Conservation (phyloP, 176 grass and related monocot species). For the Alopecurus myosuroides region DNA sequence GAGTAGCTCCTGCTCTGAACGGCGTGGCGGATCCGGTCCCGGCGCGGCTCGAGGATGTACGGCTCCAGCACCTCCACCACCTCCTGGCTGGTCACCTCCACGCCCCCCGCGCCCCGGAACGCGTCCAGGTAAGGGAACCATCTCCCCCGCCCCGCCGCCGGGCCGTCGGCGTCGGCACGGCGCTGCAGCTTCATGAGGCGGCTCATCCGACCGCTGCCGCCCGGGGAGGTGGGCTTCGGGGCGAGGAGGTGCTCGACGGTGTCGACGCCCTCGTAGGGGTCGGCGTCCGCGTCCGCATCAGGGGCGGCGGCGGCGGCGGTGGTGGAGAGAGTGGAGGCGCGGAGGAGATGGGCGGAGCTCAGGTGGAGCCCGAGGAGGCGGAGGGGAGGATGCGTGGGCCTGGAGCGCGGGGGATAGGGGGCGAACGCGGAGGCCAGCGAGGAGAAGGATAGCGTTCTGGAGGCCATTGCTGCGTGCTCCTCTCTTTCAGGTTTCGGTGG, state of each 20-base stretch:
- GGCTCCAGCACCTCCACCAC: conserved; percentile 73
- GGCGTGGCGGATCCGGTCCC: conserved; percentile 60
- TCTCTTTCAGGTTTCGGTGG: neutral
- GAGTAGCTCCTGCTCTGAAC: conserved; percentile 77
- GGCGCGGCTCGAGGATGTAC: conserved; percentile 69
- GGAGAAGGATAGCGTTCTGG: conserved; percentile 44
- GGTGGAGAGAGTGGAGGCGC: conserved; percentile 27
- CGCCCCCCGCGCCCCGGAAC: conserved; percentile 51
- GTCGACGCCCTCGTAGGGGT: conserved; percentile 46
- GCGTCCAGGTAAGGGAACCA: conserved; percentile 94
- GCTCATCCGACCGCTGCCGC: conserved; percentile 31
- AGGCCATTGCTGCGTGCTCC: conserved; percentile 24
- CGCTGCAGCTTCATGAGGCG: conserved; percentile 95
- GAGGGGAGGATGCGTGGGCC: neutral
- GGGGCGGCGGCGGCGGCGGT: neutral
- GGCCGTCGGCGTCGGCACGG: conserved; percentile 30
- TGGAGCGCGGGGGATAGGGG: neutral
- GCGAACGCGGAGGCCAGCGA: conserved; percentile 34
- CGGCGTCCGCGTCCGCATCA: conserved; percentile 19
- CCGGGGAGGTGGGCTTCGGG: neutral
- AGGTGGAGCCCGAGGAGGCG: conserved; percentile 29
- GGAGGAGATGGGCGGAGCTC: conserved; percentile 2
- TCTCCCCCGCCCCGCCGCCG: conserved; percentile 10
- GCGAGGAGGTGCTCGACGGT: conserved; percentile 67
- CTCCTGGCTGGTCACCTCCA: conserved; percentile 60